Conservation (phyloP, 805 yeast genomes). For the Suhomyces prunicola region DNA sequence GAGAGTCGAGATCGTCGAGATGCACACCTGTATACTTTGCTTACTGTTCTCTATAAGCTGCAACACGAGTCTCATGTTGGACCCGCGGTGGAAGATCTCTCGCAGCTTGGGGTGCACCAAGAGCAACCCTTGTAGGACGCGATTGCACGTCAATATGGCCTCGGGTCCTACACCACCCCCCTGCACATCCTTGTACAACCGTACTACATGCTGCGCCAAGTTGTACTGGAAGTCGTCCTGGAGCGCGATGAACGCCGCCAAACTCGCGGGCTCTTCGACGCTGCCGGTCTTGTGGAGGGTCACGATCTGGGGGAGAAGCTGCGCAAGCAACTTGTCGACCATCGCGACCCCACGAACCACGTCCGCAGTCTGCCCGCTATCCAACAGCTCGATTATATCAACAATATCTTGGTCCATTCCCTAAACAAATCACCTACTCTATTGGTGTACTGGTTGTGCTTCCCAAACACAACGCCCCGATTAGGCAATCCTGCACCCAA, state of each 20-base stretch:
- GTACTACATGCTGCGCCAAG: constrained; percentile 35
- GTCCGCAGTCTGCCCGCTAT: constrained; percentile 7
- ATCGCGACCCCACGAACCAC: constrained; percentile 13
- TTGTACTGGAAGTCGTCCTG: constrained; percentile 58
- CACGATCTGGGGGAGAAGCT: constrained; percentile 16
- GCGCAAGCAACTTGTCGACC: constrained; percentile 17
- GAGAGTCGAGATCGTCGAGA: constrained; percentile 48
- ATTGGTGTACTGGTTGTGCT: too few relatives aligned
- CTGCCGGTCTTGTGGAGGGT: constrained; percentile 3
- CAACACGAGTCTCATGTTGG: constrained; percentile 38
- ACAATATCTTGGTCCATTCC: constrained; percentile 5
- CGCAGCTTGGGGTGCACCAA: constrained; percentile 58
- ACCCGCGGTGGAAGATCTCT: constrained; percentile 40
- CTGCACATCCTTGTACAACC: constrained; percentile 12
- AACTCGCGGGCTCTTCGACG: background rate
- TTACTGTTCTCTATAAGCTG: constrained; percentile 17
- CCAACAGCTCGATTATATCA: constrained; percentile 14
- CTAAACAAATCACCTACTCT: background rate
- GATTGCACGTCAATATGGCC: constrained; percentile 20
- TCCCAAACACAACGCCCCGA: background rate
- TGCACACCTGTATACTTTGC: constrained; percentile 15
- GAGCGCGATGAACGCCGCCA: constrained; percentile 32
- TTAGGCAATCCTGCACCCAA: background rate
- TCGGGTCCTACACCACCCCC: background rate
- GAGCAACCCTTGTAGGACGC: constrained; percentile 56